A percentile compares a stretch with the other conserved stretches of the same genome.
phyloP scores from a whole-genome alignment of 331 rosid species.

The Spiraea crenata region DNA sequence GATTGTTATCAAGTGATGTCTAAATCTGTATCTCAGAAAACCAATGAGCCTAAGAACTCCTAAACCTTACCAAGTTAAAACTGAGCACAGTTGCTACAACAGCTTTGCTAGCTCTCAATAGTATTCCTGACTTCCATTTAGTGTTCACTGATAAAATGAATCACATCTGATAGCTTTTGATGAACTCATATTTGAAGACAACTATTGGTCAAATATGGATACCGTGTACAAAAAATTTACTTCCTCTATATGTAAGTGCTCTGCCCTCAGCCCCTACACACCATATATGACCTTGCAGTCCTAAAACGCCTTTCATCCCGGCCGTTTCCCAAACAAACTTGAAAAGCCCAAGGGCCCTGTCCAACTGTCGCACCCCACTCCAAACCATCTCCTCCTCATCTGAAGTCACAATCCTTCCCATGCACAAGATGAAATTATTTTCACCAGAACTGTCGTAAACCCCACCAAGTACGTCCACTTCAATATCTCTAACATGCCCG shows the following conservation, averaged over 20 bases:
- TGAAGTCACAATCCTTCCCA: constrained; percentile 81
- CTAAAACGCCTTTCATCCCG: constrained; percentile 59
- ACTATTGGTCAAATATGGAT: constrained; percentile 41
- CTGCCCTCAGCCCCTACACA: constrained; percentile 64
- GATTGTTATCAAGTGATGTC: not conserved
- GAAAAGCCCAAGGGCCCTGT: constrained; percentile 62
- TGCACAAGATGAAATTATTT: constrained; percentile 46
- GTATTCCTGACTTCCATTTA: not conserved
- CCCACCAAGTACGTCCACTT: constrained; percentile 77
- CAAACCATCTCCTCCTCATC: constrained; percentile 58
- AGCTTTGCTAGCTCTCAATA: not conserved
- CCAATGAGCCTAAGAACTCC: too few relatives aligned
- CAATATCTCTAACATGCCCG: constrained; percentile 64
- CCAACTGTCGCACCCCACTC: constrained; percentile 81
- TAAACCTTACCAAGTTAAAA: too few relatives aligned
- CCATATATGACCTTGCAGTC: constrained; percentile 85
- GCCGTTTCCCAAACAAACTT: constrained; percentile 84
- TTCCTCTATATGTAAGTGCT: constrained; percentile 61
- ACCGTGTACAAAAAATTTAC: constrained; percentile 50
- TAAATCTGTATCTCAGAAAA: not conserved
- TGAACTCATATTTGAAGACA: not conserved
- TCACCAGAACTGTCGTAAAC: constrained; percentile 33
- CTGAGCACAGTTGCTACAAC: too few relatives aligned
- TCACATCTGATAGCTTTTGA: constrained; percentile 4
- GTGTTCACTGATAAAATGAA: not conserved